Evolutionary conservation across 257 asterid genomes (phyloP).

Genomic region (Ligustrum vulgare): DNA sequence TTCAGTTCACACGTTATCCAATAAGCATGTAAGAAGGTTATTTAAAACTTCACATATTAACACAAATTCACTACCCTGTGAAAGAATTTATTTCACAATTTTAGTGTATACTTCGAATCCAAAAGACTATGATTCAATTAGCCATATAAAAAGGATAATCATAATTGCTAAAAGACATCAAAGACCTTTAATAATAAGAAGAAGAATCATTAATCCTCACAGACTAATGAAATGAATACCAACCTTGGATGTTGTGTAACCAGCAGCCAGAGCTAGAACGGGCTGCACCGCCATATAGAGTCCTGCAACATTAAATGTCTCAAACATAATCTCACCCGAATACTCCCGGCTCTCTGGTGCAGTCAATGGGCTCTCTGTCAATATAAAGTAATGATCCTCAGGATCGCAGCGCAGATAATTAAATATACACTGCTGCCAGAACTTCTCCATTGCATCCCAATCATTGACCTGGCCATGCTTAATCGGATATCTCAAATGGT

Average conservation of each 20-base stretch:
- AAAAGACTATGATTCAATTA: background rate
- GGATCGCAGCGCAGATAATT: slow-evolving; percentile 91
- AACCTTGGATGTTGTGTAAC: slow-evolving; percentile 93
- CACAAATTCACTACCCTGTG: background rate
- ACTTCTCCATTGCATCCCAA: slow-evolving; percentile 98
- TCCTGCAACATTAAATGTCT: slow-evolving; percentile 91
- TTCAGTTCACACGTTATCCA: background rate
- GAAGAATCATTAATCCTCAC: background rate
- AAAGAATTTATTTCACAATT: slow-evolving; percentile 1
- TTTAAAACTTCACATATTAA: background rate
- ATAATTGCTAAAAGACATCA: slow-evolving; percentile 18
- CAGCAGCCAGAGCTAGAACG: slow-evolving; percentile 98
- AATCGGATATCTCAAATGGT: slow-evolving; percentile 75
- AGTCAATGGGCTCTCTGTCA: slow-evolving; percentile 95
- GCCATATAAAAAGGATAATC: slow-evolving; percentile 7
- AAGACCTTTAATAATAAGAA: slow-evolving; percentile 12
- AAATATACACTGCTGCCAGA: slow-evolving; percentile 95
- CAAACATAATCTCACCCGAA: slow-evolving; percentile 96
- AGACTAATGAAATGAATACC: slow-evolving; percentile 21
- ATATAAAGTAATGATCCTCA: slow-evolving; percentile 88
- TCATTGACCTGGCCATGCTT: slow-evolving; percentile 87
- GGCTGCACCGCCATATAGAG: slow-evolving; percentile 96
- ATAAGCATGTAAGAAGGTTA: background rate
- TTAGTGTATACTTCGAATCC: slow-evolving; percentile 6
- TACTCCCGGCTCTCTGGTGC: slow-evolving; percentile 93